Conservation (phyloP, 441 rosid species). For the Pelargonium citronellum region DNA sequence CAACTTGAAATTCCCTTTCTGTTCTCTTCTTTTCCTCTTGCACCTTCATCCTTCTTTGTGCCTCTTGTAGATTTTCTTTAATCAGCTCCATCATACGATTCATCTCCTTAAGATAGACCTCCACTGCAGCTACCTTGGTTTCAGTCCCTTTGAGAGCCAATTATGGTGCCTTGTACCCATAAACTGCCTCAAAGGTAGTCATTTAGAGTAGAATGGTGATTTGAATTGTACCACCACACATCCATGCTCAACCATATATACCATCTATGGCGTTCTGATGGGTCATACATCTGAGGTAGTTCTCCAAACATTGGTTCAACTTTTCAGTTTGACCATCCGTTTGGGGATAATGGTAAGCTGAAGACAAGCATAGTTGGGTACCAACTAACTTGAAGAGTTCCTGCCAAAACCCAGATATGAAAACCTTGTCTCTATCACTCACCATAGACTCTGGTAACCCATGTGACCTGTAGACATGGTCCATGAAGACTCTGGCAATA, state of each 20-base stretch:
- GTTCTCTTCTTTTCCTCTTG: not conserved
- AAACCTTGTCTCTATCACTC: not conserved
- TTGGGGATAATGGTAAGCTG: not conserved
- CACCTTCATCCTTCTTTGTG: not conserved
- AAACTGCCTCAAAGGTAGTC: not conserved
- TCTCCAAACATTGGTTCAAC: not conserved
- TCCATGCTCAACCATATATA: not conserved
- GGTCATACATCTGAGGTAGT: not conserved
- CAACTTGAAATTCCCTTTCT: not conserved
- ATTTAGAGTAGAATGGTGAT: not conserved
- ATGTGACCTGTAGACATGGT: not conserved
- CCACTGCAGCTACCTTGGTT: not conserved
- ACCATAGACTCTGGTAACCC: not conserved
- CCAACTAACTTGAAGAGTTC: not conserved
- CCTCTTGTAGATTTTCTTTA: not conserved
- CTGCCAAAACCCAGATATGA: constrained; percentile 4
- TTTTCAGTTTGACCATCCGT: constrained; percentile 9
- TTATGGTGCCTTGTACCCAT: not conserved
- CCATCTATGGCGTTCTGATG: not conserved
- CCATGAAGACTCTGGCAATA: not conserved
- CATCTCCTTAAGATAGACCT: not conserved
- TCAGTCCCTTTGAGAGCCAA: not conserved
- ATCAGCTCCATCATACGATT: not conserved
- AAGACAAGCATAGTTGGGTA: not conserved
- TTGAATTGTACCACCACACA: not conserved